These are phyloP conservation scores for Coemansia asiatica DNA, from an alignment of 192 early-diverging fungal species.

Conservation along the genomic window DNA sequence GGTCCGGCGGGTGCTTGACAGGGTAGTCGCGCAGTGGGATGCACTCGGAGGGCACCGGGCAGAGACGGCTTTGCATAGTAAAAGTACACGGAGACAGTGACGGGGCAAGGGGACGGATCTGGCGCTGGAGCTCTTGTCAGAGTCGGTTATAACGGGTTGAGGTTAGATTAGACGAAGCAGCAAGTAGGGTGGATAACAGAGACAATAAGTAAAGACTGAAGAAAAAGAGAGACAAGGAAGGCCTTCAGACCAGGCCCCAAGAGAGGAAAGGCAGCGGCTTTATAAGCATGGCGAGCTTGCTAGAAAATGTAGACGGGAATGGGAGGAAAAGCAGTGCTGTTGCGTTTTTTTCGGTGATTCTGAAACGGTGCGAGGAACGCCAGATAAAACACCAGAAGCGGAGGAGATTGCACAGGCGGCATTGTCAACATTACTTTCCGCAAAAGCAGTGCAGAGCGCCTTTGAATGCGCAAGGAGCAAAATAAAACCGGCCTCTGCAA, in stretches of 20 bases:
- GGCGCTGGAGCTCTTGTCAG: neutral
- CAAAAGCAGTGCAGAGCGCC: constrained; percentile 3
- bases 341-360: constrained; percentile 18
- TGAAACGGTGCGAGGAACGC: constrained; percentile 33
- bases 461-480: neutral
- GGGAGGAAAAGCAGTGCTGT: neutral
- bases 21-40: constrained; percentile 48
- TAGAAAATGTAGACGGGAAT: constrained; percentile 13
- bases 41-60: constrained; percentile 18
- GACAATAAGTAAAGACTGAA: neutral
- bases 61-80: neutral
- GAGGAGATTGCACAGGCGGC: constrained; percentile 1
- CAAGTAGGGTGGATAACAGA: neutral
- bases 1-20: constrained; percentile 54
- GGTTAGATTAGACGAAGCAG: neutral
- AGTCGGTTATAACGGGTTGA: no score
- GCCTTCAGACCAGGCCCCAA: neutral
- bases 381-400: constrained; percentile 1
- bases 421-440: constrained; percentile 7
- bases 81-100: neutral
- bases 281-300: neutral
- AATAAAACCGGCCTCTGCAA: neutral
- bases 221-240: neutral
- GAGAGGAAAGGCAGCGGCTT: neutral
- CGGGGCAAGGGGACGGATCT: neutral